Base-by-base conservation (phyloP, 2,329 filamentous ascomycete species). In the Neurospora sp. region DNA sequence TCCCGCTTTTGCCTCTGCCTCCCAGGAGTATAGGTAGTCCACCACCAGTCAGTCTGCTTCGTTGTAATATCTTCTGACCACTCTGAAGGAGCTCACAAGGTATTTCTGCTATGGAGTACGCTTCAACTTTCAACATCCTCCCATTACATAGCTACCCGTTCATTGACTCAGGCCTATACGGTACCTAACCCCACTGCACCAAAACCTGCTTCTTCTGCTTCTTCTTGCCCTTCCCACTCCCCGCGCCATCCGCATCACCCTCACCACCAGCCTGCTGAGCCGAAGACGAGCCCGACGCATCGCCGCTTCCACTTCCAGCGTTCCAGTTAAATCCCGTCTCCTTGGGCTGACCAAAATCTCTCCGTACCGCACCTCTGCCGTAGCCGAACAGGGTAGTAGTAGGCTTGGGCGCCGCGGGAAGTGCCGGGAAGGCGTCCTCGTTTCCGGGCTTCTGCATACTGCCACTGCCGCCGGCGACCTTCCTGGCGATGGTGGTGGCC, bases 381-480 rank as follows among this genome's bases (percentile, higher is more conserved):
- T 89, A 89, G 2, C 87, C 87, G 69, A 89, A 89, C 66, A 90
- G 87, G 0, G 86, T 88, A 1, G 86, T 88, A 58, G 83, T 82
- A 3, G 87, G 86, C 76, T 90, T 97, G 0, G 91, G 86, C 1
- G 93, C 93, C 0, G 89, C 85, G 0, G 94, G 94, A 0, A 97
- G 84, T 1, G 93, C 90, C 0, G 94, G 95, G 80, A 97, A 97
- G 0, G 89, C 88, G 72, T 94, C 90, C 66, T 81, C 80, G 66
- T 78, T 80, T 52, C 69, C 66, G 23, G 67, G 19, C 66, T 68
- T 66, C 73, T 23, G 52, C 52, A 62, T 62, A 4, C 68, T 72
- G 33, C 28, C 28, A 28, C 68, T 58, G 4, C 36, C 66, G 2
- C 67, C 40, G 46, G 67, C 67, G 19, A 23, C 67, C 19, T 52